Evolutionary conservation across 345 rosid species (phyloP).

Genomic region (Triadica sebifera): DNA sequence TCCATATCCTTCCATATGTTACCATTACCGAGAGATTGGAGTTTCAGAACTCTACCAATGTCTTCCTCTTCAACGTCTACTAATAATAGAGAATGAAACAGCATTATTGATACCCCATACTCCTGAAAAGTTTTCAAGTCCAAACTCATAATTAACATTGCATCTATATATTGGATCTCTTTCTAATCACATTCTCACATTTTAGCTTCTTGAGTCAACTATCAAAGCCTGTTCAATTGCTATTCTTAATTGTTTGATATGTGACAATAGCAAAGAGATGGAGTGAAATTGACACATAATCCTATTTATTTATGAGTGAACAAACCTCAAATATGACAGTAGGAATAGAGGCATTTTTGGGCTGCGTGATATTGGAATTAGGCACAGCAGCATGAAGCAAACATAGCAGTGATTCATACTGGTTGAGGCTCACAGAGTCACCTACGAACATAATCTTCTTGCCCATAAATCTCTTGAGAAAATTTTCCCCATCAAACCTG

Average conservation of each 20-base stretch:
- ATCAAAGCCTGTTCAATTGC: too few relatives aligned
- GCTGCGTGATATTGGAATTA: conserved; percentile 27
- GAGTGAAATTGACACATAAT: too few relatives aligned
- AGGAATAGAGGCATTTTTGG: conserved; percentile 13
- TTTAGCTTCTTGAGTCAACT: background rate
- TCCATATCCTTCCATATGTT: conserved; percentile 49
- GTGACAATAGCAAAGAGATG: too few relatives aligned
- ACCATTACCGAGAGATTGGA: conserved; percentile 48
- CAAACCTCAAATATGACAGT: conserved; percentile 44
- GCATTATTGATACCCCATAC: conserved; percentile 40
- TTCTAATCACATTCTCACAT: too few relatives aligned
- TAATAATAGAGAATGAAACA: conserved; percentile 35
- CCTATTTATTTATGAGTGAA: background rate
- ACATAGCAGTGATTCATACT: conserved; percentile 56
- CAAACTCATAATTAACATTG: too few relatives aligned
- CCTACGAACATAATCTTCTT: conserved; percentile 64
- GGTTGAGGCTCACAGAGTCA: conserved; percentile 62
- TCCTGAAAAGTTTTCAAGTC: conserved; percentile 38
- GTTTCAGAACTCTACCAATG: conserved; percentile 54
- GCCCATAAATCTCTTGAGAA: conserved; percentile 37
- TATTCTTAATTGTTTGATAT: too few relatives aligned
- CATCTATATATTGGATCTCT: too few relatives aligned
- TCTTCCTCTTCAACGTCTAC: conserved; percentile 51
- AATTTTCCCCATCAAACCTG: conserved; percentile 55
- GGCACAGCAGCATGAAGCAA: conserved; percentile 56